phyloP scores from a whole-genome alignment of 352 stramenopile genomes.

The Elongisporangium anandrum region DNA sequence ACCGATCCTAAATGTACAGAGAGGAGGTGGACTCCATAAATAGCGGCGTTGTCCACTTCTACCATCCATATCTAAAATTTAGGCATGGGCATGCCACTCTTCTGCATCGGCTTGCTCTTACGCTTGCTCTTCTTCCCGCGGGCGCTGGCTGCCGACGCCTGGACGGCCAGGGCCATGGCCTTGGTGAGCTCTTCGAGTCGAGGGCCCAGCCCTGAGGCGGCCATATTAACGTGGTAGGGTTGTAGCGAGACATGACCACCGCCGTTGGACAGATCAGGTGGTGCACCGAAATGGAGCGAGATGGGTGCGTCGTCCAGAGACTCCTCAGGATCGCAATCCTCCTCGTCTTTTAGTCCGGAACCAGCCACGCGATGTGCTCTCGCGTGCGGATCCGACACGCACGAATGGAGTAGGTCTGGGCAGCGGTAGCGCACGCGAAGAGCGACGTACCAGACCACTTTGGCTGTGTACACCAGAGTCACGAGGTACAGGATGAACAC shows the following conservation, averaged over 20 bases:
- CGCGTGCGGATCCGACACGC: slow-evolving; percentile 25
- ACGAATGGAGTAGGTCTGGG: slow-evolving; percentile 22
- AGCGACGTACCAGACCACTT: slow-evolving; percentile 36
- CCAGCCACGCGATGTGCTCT: slow-evolving; percentile 12
- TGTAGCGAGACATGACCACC: background rate
- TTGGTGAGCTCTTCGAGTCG: background rate
- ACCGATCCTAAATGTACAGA: background rate
- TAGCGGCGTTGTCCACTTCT: background rate
- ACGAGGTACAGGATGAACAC: slow-evolving; percentile 28
- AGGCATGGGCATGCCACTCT: background rate
- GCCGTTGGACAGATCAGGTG: background rate
- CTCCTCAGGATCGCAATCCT: slow-evolving; percentile 11
- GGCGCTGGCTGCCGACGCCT: background rate
- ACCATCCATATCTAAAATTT: background rate
- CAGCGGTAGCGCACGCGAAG: slow-evolving; percentile 27
- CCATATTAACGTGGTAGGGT: background rate
- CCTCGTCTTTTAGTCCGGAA: slow-evolving; percentile 5
- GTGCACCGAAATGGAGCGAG: background rate
- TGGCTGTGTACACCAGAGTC: slow-evolving; percentile 25
- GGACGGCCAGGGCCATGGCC: background rate
- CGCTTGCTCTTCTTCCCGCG: background rate
- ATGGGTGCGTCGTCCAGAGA: background rate
- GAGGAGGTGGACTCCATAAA: background rate
- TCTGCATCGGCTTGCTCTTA: background rate
- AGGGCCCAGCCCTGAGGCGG: background rate